Base-by-base conservation (phyloP, 1,139 yeast genomes). In the Pichia sp. region DNA sequence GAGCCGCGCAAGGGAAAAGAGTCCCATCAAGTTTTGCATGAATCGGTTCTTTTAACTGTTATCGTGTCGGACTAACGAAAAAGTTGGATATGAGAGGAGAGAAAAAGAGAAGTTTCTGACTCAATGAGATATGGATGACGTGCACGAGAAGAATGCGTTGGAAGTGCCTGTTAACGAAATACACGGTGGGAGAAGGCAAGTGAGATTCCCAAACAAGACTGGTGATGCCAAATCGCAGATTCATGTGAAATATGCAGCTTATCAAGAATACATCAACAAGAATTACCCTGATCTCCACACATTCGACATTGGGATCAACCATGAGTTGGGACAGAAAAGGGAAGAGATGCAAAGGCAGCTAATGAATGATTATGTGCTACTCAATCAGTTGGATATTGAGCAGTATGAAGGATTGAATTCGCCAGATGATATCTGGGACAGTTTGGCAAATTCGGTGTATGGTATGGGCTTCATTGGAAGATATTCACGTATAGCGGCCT, bases 401-500 rank as follows among this genome's bases (percentile, higher is more conserved):
- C 40, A 41, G 42, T 54, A 52, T 36, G 40, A 49, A 11, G 49
- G 47, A 10, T 16, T 46, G 15, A 45, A 49, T 13, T 42, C 49
- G 2, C 49, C 59, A 4, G 54, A 53, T 34, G 54, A 51, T 31
- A 38, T 58, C 13, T 55, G 53, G 53, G 55, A 49, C 19, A 49
- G 52, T 8, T 30, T 58, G 1, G 49, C 46, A 1, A 50, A 49
- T 10, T 40, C 54, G 2, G 45, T 59, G 10, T 45, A 47, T 26
- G 41, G 42, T 23, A 50, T 55, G 56, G 57, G 57, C 5, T 55
- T 34, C 40, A 46, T 57, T 23, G 59, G 59, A 3, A 42, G 30
- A 29, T 59, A 59, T 49, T 42, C 59, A 30, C 50, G 57, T 16
- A 34, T 54, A 8, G 56, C 57, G 8, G 15, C 53, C 13, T n/a